Evolutionary conservation across 2,329 filamentous ascomycete genomes (phyloP), one percentile per base, ranked within the genome.

Genomic region (Fusarium liriodendri): DNA sequence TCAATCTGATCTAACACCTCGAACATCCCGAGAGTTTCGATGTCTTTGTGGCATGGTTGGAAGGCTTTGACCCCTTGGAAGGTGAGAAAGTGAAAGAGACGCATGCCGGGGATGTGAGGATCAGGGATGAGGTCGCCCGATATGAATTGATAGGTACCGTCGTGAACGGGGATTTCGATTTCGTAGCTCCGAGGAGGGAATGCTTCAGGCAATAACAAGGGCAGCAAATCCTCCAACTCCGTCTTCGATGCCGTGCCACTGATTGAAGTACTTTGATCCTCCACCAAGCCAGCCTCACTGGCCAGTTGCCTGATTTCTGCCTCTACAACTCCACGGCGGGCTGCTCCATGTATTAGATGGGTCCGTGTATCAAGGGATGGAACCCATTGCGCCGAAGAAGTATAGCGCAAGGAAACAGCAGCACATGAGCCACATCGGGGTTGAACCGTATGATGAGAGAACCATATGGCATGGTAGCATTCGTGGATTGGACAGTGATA

Each of bases 371-470:
- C 81, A 4, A 65, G 50, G 1, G 32, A 37, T 7, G 50, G 66
- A 25, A 77, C 13, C 80, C 80, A 82, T 25, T 52, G 16, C 3
- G 69, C 74, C 7, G 40, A 18, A n/a, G 60, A 40, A 13, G 58
- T 29, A 5, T 58, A 29, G 52, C 74, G 25, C 57, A 74, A 81
- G 70, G 78, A 82, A 9, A 82, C 54, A 20, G 77, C 76, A 22
- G 81, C 78, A 45, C 81, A 83, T 62, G 82, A 82, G 70, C 80
- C 81, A 35, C 81, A 83, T 4, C 68, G 60, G 1, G 82, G 81
- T 55, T 83, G 81, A 2, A n/a, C 8, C 6, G 54, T 59, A 14
- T 37, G 27, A 5, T 25, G 13, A 10, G 13, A 33, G 35, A 72
- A 55, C 33, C 66, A 65, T 10, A 83, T 76, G 20, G 76, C 75